These are phyloP conservation scores for Mucor sp. DNA, from an alignment of 371 early-diverging fungal genomes.

Conservation along the genomic window DNA sequence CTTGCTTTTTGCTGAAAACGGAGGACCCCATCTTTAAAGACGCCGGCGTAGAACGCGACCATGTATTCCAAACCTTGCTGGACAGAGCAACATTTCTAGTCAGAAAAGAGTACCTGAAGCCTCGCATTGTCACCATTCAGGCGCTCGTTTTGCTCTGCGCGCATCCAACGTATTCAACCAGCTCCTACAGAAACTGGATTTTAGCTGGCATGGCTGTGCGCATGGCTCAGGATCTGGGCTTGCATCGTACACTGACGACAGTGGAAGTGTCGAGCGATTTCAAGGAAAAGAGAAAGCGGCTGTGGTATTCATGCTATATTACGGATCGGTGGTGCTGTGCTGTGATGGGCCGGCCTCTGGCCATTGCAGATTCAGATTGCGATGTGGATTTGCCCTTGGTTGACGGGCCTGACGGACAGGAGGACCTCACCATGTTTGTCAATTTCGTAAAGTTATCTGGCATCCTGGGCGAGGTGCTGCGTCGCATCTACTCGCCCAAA, in stretches of 20 bases:
- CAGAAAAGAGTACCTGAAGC: slow-evolving; percentile 37
- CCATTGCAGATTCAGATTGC: slow-evolving; percentile 44
- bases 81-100: slow-evolving; percentile 30
- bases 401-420: background rate
- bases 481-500: slow-evolving; percentile 40
- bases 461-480: slow-evolving; percentile 40
- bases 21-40: slow-evolving; percentile 31
- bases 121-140: slow-evolving; percentile 42
- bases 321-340: slow-evolving; percentile 48
- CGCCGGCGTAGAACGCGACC: slow-evolving; percentile 30
- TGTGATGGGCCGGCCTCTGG: slow-evolving; percentile 42
- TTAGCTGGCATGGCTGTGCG: slow-evolving; percentile 51
- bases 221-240: slow-evolving; percentile 49
- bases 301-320: slow-evolving; percentile 38
- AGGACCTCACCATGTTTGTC: slow-evolving; percentile 26
- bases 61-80: slow-evolving; percentile 28
- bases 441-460: slow-evolving; percentile 35
- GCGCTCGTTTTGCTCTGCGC: slow-evolving; percentile 41
- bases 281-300: slow-evolving; percentile 23
- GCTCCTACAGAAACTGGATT: slow-evolving; percentile 44
- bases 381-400: slow-evolving; percentile 33
- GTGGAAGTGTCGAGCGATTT: slow-evolving; percentile 16
- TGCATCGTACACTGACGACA: slow-evolving; percentile 31
- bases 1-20: slow-evolving; percentile 32
- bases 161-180: slow-evolving; percentile 39